Percentiles rank a stretch among this genome's conserved stretches.
Evolutionary conservation across 768 basidiomycete genomes (phyloP).

Genomic region (Boletus vinaceobasis): DNA sequence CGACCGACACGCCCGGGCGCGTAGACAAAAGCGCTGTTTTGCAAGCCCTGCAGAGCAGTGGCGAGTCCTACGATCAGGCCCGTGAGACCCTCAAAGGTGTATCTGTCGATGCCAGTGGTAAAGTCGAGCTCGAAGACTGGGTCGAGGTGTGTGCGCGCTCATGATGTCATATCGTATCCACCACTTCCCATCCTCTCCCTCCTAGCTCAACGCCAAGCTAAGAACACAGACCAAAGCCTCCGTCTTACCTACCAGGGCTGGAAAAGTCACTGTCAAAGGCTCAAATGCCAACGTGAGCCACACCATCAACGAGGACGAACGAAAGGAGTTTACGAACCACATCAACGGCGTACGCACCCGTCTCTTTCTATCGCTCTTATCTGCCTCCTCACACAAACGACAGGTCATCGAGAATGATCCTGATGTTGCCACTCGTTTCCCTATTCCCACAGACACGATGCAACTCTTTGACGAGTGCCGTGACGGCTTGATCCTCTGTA

Average conservation of each 20-base stretch:
- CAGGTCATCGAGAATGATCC: constrained; percentile 90
- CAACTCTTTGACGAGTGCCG: constrained; percentile 96
- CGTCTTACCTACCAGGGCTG: constrained; percentile 62
- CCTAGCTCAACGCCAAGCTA: constrained; percentile 79
- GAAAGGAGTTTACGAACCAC: constrained; percentile 95
- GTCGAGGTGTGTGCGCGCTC: constrained; percentile 67
- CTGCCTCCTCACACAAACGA: constrained; percentile 4
- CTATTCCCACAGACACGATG: constrained; percentile 96
- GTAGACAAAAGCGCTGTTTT: constrained; percentile 81
- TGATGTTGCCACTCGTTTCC: constrained; percentile 77
- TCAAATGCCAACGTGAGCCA: constrained; percentile 95
- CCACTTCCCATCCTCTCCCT: constrained; percentile 9
- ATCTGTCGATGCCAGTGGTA: constrained; percentile 90
- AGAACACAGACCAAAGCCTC: constrained; percentile 44
- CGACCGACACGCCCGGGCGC: constrained; percentile 77
- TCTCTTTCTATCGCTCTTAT: neutral
- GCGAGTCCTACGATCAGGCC: constrained; percentile 88
- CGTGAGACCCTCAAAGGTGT: constrained; percentile 91
- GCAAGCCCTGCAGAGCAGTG: constrained; percentile 70
- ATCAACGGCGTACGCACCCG: constrained; percentile 80
- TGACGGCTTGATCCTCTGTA: constrained; percentile 94
- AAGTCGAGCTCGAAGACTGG: constrained; percentile 97
- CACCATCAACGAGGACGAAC: constrained; percentile 96
- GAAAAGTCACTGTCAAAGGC: constrained; percentile 92
- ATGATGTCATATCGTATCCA: constrained; percentile 21